A percentile compares a stretch with the other conserved stretches of the same genome.
These are phyloP conservation scores for Arxiozyma telluris DNA, from an alignment of 1,139 yeast species.

Conservation along the genomic window DNA sequence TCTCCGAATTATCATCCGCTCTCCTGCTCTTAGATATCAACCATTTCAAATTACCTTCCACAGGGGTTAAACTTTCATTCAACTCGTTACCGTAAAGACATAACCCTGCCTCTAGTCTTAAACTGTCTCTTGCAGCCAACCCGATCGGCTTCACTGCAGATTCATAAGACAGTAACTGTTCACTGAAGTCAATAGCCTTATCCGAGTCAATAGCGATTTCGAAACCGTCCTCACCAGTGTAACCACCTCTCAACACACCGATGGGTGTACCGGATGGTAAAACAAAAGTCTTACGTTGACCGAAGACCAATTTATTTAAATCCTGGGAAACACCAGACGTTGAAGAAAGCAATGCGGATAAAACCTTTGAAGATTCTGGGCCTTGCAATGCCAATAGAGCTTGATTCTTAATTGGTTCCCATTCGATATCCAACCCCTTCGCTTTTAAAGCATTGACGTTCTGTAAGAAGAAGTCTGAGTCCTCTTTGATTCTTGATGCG, in stretches of 20 bases:
- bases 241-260: constrained; percentile 88
- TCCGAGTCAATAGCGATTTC: constrained; percentile 72
- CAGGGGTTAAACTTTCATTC: constrained; percentile 71
- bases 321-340: constrained; percentile 5
- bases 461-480: constrained; percentile 49
- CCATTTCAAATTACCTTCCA: constrained; percentile 87
- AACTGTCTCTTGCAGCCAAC: constrained; percentile 91
- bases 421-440: constrained; percentile 38
- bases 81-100: constrained; percentile 93
- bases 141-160: constrained; percentile 77
- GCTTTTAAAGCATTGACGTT: constrained; percentile 39
- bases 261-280: constrained; percentile 37
- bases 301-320: constrained; percentile 59
- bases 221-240: constrained; percentile 97
- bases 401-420: constrained; percentile 54
- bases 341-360: constrained; percentile 55
- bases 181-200: constrained; percentile 49
- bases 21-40: constrained; percentile 77
- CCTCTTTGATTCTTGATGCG: constrained; percentile 89
- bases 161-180: constrained; percentile 49
- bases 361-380: constrained; percentile 60
- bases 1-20: constrained; percentile 29
- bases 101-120: constrained; percentile 96
- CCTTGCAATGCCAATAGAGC: constrained; percentile 88
- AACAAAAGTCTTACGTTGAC: constrained; percentile 52